Evolutionary conservation across 2,329 filamentous ascomycete species (phyloP).

Genomic region (Alternaria postmessia): DNA sequence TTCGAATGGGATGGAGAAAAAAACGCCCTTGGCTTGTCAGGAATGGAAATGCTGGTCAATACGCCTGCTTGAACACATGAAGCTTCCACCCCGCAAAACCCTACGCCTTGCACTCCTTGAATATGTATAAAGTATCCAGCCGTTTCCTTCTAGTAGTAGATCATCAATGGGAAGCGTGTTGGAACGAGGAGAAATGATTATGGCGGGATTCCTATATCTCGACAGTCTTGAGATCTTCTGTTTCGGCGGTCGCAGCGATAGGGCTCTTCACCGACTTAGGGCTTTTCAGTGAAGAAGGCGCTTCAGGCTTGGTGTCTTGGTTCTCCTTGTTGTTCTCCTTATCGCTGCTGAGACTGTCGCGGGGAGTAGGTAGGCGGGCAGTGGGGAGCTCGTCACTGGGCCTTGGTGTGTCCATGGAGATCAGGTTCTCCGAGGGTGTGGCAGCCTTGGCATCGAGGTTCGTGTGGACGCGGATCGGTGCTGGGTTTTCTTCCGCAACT

Average conservation of each 20-base stretch:
- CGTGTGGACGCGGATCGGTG: slow-evolving; percentile 50
- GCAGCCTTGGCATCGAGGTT: slow-evolving; percentile 43
- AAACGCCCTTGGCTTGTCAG: slow-evolving; percentile 7
- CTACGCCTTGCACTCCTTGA: slow-evolving; percentile 33
- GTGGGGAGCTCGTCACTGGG: slow-evolving; percentile 49
- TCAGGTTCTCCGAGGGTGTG: slow-evolving; percentile 50
- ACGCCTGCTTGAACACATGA: slow-evolving; percentile 1
- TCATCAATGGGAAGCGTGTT: slow-evolving; percentile 22
- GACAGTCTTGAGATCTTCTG: slow-evolving; percentile 58
- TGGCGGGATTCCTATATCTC: slow-evolving; percentile 50
- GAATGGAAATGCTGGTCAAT: slow-evolving; percentile 15
- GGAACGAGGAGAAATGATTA: slow-evolving; percentile 11
- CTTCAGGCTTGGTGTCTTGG: slow-evolving; percentile 30
- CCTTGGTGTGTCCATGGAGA: slow-evolving; percentile 53
- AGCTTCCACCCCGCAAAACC: slow-evolving; percentile 8
- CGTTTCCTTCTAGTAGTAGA: slow-evolving; percentile 33
- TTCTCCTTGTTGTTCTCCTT: slow-evolving; percentile 53
- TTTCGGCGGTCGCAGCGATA: slow-evolving; percentile 21
- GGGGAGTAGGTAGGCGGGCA: slow-evolving; percentile 29
- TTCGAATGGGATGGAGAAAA: neutral
- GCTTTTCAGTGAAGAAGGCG: slow-evolving; percentile 40
- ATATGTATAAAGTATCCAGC: slow-evolving; percentile 38
- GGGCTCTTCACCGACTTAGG: slow-evolving; percentile 10
- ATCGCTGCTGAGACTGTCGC: slow-evolving; percentile 49
- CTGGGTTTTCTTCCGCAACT: slow-evolving; percentile 72